Conservation (phyloP, 257 asterid genomes). For the Cynanchum wilfordii region DNA sequence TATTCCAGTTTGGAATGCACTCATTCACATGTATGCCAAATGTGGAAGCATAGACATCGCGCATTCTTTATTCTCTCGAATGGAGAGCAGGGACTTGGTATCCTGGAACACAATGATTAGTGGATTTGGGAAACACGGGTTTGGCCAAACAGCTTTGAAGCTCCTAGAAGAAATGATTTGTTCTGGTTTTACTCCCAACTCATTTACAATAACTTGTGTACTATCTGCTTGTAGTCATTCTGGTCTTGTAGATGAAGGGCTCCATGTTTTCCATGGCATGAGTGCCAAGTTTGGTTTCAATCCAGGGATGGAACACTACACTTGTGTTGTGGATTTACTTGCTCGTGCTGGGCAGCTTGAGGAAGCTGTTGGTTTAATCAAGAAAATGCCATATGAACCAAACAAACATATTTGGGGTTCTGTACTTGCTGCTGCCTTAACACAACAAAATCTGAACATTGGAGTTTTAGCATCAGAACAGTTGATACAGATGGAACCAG, state of each 20-base stretch:
- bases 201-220: constrained; percentile 35
- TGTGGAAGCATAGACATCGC: constrained; percentile 31
- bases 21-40: constrained; percentile 40
- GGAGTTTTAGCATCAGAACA: constrained; percentile 37
- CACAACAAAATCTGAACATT: constrained; percentile 16
- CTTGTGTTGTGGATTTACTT: constrained; percentile 39
- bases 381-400: constrained; percentile 25
- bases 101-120: constrained; percentile 47
- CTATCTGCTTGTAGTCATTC: constrained; percentile 47
- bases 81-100: constrained; percentile 32
- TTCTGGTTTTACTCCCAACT: constrained; percentile 25
- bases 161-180: constrained; percentile 31
- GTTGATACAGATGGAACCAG: constrained; percentile 33
- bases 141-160: constrained; percentile 30
- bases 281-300: constrained; percentile 19
- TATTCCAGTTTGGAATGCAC: constrained; percentile 31
- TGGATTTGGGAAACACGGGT: constrained; percentile 41
- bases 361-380: constrained; percentile 29
- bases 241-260: constrained; percentile 36
- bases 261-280: constrained; percentile 27
- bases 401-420: constrained; percentile 39
- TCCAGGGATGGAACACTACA: constrained; percentile 32
- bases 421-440: constrained; percentile 29
- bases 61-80: constrained; percentile 22
- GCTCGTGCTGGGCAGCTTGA: constrained; percentile 43